Base-by-base conservation (phyloP, 2,329 filamentous ascomycete species). In the Dactylonectria macrodidyma region DNA sequence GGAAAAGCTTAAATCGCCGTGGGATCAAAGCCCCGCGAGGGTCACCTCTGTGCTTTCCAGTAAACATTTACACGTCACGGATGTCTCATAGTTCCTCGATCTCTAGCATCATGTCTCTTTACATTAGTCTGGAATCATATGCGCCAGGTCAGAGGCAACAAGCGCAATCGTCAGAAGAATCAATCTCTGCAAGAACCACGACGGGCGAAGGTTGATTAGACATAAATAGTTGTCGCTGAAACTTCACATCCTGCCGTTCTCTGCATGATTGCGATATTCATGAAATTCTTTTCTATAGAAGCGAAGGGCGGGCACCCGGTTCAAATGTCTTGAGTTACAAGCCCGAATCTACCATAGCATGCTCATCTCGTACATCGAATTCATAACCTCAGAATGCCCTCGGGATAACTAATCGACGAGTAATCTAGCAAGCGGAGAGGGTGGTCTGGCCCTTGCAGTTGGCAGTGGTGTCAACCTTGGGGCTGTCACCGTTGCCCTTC, bases 401-500 rank as follows among this genome's bases (percentile, higher is more conserved):
- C 24, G 26, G 5, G 14, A 24, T 30, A 11, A 19, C 10, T 19
- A 4, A 36, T 54, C n/a, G 36, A 11, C 3, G 33, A 54, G 22
- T 24, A 8, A 56, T 41, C 52, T 63, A 66, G 59, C 65, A 67
- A 30, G 65, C 47, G 33, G 65, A 10, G 14, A 67, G 54, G 26
- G 59, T 52, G 22, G 33, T 36, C 59, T 67, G 65, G 30, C 65
- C 65, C 59, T 55, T 59, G 65, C 65, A 67, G 65, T 30, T 67
- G 9, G 54, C 24, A 34, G 55, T 67, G 48, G 65, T 55, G 16
- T 2, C 3, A 12, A 67, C 22, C 41, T 67, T 54, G 3, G 38
- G 24, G 47, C 59, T 62, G 47, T 59, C 55, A 5, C 65, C 65
- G 0, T 55, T 44, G 46, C 59, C 59, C 65, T 67, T 67, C 51